Evolutionary conservation across 2,329 filamentous ascomycete species (phyloP).

Genomic region (Apiospora sp.): DNA sequence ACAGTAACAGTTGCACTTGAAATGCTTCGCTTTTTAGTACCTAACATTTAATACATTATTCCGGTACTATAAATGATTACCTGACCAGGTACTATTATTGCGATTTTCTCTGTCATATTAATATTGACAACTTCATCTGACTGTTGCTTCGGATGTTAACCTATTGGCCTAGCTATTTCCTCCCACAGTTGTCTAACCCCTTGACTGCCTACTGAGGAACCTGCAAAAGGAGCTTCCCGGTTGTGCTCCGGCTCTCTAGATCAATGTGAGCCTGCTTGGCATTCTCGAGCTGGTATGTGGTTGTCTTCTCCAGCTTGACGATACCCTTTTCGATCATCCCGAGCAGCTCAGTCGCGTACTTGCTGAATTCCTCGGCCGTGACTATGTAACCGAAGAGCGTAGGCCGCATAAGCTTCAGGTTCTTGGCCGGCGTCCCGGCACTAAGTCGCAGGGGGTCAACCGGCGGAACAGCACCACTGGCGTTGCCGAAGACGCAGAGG

Average conservation of each 20-base stretch:
- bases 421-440: slow-evolving; percentile 64
- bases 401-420: slow-evolving; percentile 79
- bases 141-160: neutral
- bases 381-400: slow-evolving; percentile 74
- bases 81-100: no score
- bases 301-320: slow-evolving; percentile 71
- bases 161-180: neutral
- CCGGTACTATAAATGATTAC: no score
- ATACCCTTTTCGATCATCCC: slow-evolving; percentile 69
- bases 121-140: neutral
- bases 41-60: no score
- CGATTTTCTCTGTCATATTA: no score
- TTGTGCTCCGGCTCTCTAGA: slow-evolving; percentile 82
- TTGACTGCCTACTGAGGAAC: slow-evolving; percentile 37
- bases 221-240: slow-evolving; percentile 78
- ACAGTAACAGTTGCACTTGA: no score
- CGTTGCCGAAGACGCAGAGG: slow-evolving; percentile 83
- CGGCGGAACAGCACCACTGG: slow-evolving; percentile 78
- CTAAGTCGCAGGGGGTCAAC: slow-evolving; percentile 63
- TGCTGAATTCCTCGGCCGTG: slow-evolving; percentile 74
- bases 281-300: slow-evolving; percentile 79
- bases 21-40: no score
- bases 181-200: neutral
- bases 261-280: slow-evolving; percentile 77
- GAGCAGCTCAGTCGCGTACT: slow-evolving; percentile 77